A percentile compares a stretch with the other conserved stretches of the same genome.
These are phyloP conservation scores for Schizonepeta tenuifolia DNA, from an alignment of 257 asterid genomes.

Conservation along the genomic window DNA sequence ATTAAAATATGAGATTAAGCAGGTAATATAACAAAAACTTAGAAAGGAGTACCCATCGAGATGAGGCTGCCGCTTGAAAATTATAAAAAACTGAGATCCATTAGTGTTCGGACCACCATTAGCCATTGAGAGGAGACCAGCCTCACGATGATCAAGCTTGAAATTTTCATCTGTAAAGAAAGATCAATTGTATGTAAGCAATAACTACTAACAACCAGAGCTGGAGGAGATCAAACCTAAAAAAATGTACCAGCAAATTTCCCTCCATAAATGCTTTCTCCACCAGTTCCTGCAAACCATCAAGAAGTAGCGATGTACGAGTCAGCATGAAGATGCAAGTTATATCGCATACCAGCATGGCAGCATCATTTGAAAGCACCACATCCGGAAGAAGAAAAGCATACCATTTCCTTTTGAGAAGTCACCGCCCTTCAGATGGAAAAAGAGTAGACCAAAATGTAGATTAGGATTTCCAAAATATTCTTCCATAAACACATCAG, in stretches of 20 bases:
- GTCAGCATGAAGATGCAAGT: conserved; percentile 72
- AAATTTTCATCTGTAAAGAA: conserved; percentile 84
- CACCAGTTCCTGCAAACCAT: conserved; percentile 99
- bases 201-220: conserved; percentile 26
- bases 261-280: conserved; percentile 98
- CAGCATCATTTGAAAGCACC: conserved; percentile 64
- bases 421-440: conserved; percentile 84
- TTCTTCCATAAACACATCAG: conserved; percentile 9
- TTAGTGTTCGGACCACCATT: conserved; percentile 93
- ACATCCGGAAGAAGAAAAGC: conserved; percentile 68
- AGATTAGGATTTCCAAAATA: conserved; percentile 31
- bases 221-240: conserved; percentile 15
- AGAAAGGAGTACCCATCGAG: conserved; percentile 83
- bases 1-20: not conserved
- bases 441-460: conserved; percentile 29
- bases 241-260: conserved; percentile 76
- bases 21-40: conserved; percentile 11
- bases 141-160: conserved; percentile 67
- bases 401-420: conserved; percentile 96
- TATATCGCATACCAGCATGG: conserved; percentile 58
- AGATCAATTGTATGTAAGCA: conserved; percentile 11
- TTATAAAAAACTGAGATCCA: conserved; percentile 96
- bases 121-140: conserved; percentile 98
- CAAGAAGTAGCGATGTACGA: conserved; percentile 72
- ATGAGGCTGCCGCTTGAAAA: conserved; percentile 86